Percentiles rank a stretch among this genome's conserved stretches.
phyloP scores from a whole-genome alignment of 208 protist genomes.

The Leishmania turanica region DNA sequence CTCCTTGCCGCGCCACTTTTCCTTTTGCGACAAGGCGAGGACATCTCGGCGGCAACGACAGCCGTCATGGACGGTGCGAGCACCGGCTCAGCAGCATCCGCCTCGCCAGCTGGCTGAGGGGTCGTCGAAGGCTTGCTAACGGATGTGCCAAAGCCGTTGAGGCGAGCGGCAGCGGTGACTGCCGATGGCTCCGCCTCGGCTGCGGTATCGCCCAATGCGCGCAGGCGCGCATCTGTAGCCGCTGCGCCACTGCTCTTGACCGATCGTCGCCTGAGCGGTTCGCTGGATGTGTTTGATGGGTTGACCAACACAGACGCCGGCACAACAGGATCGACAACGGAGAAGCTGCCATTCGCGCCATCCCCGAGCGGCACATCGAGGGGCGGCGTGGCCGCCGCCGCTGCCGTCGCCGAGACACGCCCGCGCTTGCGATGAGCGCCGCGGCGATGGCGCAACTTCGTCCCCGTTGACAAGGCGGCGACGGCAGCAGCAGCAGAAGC shows the following conservation, averaged over 20 bases:
- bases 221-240: neutral
- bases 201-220: neutral
- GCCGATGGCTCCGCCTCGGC: neutral
- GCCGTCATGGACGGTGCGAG: neutral
- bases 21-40: neutral
- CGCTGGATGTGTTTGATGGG: neutral
- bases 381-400: neutral
- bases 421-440: slow-evolving; percentile 27
- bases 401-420: slow-evolving; percentile 1
- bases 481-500: neutral
- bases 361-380: neutral
- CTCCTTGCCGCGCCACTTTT: neutral
- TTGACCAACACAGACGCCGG: neutral
- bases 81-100: neutral
- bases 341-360: neutral
- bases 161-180: neutral
- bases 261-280: neutral
- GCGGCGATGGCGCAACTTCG: slow-evolving; percentile 22
- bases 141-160: neutral
- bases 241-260: neutral
- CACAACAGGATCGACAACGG: neutral
- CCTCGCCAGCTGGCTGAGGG: neutral
- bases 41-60: neutral
- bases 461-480: slow-evolving; percentile 5
- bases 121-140: neutral